Conservation (phyloP, 257 asterid species). For the Solanum lycopersicoides region DNA sequence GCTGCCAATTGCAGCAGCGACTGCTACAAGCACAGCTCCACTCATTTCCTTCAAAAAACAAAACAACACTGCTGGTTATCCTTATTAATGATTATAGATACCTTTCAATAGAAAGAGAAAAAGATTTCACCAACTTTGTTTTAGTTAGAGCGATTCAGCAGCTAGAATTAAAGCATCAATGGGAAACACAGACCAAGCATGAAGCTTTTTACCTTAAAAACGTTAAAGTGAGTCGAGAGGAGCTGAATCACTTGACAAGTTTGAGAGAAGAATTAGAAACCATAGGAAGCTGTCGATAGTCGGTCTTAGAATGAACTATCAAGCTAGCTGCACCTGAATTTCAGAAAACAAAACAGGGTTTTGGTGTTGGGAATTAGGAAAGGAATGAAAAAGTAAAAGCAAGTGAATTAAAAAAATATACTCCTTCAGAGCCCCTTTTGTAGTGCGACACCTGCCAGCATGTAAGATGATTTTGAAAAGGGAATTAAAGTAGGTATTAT, state of each 20-base stretch:
- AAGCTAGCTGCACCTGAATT: not conserved
- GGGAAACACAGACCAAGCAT: too few species aligned
- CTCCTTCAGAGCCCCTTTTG: not conserved
- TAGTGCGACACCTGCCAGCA: not conserved
- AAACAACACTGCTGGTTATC: not conserved
- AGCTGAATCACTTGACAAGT: not conserved
- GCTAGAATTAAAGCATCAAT: not conserved
- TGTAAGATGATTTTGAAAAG: not conserved
- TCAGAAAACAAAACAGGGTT: not conserved
- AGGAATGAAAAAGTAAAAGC: not conserved
- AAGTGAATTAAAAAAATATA: not conserved
- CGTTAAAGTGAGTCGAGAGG: not conserved
- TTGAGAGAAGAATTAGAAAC: not conserved
- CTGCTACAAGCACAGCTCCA: slow-evolving; percentile 42
- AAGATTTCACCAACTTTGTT: not conserved
- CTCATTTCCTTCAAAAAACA: slow-evolving; percentile 22
- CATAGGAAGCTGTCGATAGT: not conserved
- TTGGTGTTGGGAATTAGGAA: not conserved
- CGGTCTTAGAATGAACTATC: not conserved
- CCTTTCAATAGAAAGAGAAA: not conserved
- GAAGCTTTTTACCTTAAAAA: not conserved
- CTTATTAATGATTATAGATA: not conserved
- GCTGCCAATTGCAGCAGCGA: slow-evolving; percentile 56
- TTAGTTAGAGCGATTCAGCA: not conserved
- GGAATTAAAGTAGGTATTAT: not conserved